Conservation (phyloP, 2,329 filamentous ascomycete species). For the Intubia oerlemansii region DNA sequence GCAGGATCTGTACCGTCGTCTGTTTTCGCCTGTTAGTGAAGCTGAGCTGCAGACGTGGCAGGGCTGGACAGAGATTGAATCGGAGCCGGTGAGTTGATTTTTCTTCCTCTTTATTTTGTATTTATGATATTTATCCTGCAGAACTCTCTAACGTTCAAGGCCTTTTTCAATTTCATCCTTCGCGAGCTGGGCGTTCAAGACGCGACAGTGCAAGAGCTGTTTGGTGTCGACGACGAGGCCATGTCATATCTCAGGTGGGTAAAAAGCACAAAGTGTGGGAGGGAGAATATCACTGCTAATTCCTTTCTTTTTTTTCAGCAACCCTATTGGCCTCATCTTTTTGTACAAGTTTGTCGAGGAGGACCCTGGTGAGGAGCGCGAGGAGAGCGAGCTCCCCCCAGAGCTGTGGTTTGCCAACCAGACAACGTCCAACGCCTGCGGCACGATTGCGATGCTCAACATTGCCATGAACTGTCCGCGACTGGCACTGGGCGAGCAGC, state of each 20-base stretch:
- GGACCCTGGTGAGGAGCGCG: conserved; percentile 26
- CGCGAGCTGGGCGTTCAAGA: conserved; percentile 54
- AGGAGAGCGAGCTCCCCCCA: conserved; percentile 30
- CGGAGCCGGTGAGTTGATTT: conserved; percentile 44
- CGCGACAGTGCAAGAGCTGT: conserved; percentile 56
- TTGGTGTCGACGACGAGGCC: conserved; percentile 45
- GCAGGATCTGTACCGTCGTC: conserved; percentile 9
- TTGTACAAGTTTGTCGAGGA: conserved; percentile 51
- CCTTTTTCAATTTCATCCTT: conserved; percentile 71
- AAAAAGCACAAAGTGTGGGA: too few relatives aligned
- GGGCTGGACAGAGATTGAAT: conserved; percentile 71
- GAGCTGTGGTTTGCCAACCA: conserved; percentile 87
- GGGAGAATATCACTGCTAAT: too few relatives aligned
- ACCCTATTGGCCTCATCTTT: conserved; percentile 73
- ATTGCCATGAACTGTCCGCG: conserved; percentile 68
- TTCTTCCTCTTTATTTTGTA: not conserved
- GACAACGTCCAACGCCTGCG: conserved; percentile 71
- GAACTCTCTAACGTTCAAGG: too few relatives aligned
- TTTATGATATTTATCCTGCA: too few relatives aligned
- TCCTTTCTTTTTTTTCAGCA: conserved; percentile 21
- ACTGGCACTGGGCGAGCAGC: conserved; percentile 45
- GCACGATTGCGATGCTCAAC: conserved; percentile 79
- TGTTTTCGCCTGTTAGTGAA: conserved; percentile 23
- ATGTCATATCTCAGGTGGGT: too few relatives aligned
- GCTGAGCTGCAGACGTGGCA: conserved; percentile 40